Percentiles rank a stretch among this genome's conserved stretches.
phyloP scores from a whole-genome alignment of 768 basidiomycete genomes.

The Boletellus sp. region DNA sequence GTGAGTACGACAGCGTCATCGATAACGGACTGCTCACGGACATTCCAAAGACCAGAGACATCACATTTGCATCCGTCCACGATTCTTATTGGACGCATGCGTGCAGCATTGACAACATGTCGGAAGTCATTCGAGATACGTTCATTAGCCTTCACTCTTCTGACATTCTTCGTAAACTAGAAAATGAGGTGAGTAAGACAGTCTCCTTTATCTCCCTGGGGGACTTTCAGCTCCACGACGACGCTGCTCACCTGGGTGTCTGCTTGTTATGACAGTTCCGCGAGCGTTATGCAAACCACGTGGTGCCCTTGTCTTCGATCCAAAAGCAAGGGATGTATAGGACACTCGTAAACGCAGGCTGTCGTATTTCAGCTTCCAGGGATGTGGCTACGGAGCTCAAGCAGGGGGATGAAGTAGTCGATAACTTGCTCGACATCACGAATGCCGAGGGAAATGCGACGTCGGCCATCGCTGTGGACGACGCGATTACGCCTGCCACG shows the following conservation, averaged over 20 bases:
- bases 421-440: constrained; percentile 36
- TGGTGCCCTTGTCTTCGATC: constrained; percentile 55
- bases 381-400: constrained; percentile 35
- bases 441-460: constrained; percentile 36
- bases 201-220: background rate
- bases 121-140: constrained; percentile 82
- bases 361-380: constrained; percentile 39
- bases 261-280: constrained; percentile 48
- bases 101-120: constrained; percentile 81
- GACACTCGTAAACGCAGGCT: constrained; percentile 42
- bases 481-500: background rate
- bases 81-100: constrained; percentile 99
- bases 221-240: no score
- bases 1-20: constrained; percentile 40
- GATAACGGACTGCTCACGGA: constrained; percentile 4
- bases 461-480: constrained; percentile 18
- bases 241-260: no score
- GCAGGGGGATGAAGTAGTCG: constrained; percentile 22
- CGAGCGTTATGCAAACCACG: constrained; percentile 72
- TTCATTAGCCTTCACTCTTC: constrained; percentile 92
- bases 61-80: constrained; percentile 94
- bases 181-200: constrained; percentile 57
- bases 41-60: constrained; percentile 50
- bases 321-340: constrained; percentile 36
- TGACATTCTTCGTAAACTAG: constrained; percentile 71